Conservation (phyloP, 225 moss, liverwort and hornwort species). For the Anthoceros angustus region DNA sequence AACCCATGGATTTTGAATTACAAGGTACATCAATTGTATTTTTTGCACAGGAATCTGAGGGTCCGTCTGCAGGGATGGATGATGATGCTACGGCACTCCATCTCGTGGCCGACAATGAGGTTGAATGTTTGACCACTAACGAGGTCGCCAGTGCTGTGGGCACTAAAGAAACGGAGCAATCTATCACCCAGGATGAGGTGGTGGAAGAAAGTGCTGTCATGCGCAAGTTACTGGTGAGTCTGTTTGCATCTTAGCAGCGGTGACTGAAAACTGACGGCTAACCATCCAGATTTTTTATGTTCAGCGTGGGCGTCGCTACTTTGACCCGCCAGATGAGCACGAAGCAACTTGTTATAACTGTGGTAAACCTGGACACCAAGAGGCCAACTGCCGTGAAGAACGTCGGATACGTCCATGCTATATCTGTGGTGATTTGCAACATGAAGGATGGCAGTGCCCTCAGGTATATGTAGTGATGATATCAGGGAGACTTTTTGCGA, state of each 20-base stretch:
- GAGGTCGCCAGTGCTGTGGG: background rate
- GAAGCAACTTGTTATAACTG: slow-evolving; percentile 60
- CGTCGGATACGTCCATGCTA: slow-evolving; percentile 71
- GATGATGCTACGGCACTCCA: too few species aligned
- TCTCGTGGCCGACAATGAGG: background rate
- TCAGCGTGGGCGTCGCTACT: slow-evolving; percentile 80
- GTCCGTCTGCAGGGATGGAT: too few species aligned
- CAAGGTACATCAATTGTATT: too few species aligned
- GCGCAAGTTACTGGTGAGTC: slow-evolving; percentile 73
- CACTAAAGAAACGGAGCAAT: background rate
- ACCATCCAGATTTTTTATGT: slow-evolving; percentile 4
- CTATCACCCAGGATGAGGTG: background rate
- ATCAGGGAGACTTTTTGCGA: background rate
- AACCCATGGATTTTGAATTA: background rate
- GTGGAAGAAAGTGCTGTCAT: slow-evolving; percentile 74
- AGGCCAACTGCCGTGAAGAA: slow-evolving; percentile 42
- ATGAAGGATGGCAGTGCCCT: slow-evolving; percentile 63
- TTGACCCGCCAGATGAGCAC: slow-evolving; percentile 81
- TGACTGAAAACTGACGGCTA: background rate
- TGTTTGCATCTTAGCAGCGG: background rate
- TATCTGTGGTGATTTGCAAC: slow-evolving; percentile 73
- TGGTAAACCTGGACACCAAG: slow-evolving; percentile 55
- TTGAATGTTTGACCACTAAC: background rate
- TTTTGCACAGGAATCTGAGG: too few species aligned
- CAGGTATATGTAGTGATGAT: slow-evolving; percentile 24